phyloP scores from a whole-genome alignment of 2,329 filamentous ascomycete genomes.

The Penicillium sumatraense region DNA sequence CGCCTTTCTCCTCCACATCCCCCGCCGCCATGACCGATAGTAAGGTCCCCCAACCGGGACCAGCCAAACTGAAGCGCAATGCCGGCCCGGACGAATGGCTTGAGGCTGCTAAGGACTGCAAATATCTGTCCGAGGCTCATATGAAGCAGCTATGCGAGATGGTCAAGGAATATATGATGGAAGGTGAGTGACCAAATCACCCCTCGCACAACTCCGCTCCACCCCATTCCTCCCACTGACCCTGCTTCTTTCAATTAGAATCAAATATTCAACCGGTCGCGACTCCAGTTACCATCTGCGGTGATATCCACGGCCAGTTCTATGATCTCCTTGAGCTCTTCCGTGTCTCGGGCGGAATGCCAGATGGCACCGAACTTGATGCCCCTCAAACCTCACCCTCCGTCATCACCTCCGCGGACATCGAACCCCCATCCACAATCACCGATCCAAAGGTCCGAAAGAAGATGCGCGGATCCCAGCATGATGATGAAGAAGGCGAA shows the following conservation, averaged over 20 bases:
- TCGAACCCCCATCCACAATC: slow-evolving; percentile 88
- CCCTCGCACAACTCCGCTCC: not conserved
- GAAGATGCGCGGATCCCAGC: slow-evolving; percentile 68
- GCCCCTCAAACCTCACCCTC: slow-evolving; percentile 70
- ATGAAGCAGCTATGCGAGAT: slow-evolving; percentile 99
- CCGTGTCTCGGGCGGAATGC: slow-evolving; percentile 94
- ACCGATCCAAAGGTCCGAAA: slow-evolving; percentile 84
- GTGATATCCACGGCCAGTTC: slow-evolving; percentile 98
- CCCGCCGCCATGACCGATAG: slow-evolving; percentile 47
- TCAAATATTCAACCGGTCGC: slow-evolving; percentile 98
- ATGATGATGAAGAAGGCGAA: slow-evolving; percentile 33
- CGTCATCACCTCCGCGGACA: slow-evolving; percentile 85
- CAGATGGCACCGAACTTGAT: slow-evolving; percentile 75
- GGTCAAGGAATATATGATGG: slow-evolving; percentile 98
- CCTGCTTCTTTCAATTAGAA: slow-evolving; percentile 59
- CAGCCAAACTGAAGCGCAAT: slow-evolving; percentile 80
- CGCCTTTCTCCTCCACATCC: slow-evolving; percentile 4
- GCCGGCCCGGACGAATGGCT: slow-evolving; percentile 95
- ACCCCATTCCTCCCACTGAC: not conserved
- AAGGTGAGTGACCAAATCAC: slow-evolving; percentile 63
- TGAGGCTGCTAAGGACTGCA: slow-evolving; percentile 93
- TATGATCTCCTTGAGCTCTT: slow-evolving; percentile 98
- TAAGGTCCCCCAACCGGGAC: slow-evolving; percentile 84
- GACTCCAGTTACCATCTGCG: slow-evolving; percentile 94
- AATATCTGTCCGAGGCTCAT: slow-evolving; percentile 90